These are phyloP conservation scores for Aspergillus viridinutans DNA, from an alignment of 2,329 filamentous ascomycete species.

Conservation along the genomic window DNA sequence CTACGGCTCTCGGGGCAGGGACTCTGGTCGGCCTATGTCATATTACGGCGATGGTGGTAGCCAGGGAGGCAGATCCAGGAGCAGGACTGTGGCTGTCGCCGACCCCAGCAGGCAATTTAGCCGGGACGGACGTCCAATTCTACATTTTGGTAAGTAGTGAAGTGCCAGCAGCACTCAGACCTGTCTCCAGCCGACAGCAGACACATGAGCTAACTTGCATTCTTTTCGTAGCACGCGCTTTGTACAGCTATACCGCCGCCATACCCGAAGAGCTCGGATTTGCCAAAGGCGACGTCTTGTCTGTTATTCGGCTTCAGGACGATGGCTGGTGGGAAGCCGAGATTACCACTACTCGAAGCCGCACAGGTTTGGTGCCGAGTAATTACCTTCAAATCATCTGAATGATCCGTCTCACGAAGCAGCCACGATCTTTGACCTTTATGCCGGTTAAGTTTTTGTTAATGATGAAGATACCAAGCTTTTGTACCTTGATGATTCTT, in stretches of 20 bases:
- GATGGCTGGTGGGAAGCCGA: slow-evolving; percentile 99
- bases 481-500: slow-evolving; percentile 4
- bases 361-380: slow-evolving; percentile 59
- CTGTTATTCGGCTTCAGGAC: slow-evolving; percentile 85
- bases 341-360: slow-evolving; percentile 57
- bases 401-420: slow-evolving; percentile 25
- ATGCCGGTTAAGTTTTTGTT: slow-evolving; percentile 9
- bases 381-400: slow-evolving; percentile 62
- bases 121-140: slow-evolving; percentile 76
- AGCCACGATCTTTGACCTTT: slow-evolving; percentile 16
- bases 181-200: background rate
- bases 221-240: slow-evolving; percentile 66
- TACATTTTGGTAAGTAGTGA: slow-evolving; percentile 89
- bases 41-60: slow-evolving; percentile 47
- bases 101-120: slow-evolving; percentile 69
- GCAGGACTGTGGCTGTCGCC: slow-evolving; percentile 81
- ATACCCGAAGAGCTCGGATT: slow-evolving; percentile 95
- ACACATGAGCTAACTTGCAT: background rate
- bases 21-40: slow-evolving; percentile 41
- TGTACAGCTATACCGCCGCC: slow-evolving; percentile 91
- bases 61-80: slow-evolving; percentile 57
- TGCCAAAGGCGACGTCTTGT: slow-evolving; percentile 83
- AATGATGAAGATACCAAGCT: slow-evolving; percentile 20
- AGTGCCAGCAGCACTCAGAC: background rate
- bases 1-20: slow-evolving; percentile 36